Percentiles rank a stretch among this genome's conserved stretches.
Evolutionary conservation across 2,329 filamentous ascomycete species (phyloP).

Genomic region (Pezicula carpinea): DNA sequence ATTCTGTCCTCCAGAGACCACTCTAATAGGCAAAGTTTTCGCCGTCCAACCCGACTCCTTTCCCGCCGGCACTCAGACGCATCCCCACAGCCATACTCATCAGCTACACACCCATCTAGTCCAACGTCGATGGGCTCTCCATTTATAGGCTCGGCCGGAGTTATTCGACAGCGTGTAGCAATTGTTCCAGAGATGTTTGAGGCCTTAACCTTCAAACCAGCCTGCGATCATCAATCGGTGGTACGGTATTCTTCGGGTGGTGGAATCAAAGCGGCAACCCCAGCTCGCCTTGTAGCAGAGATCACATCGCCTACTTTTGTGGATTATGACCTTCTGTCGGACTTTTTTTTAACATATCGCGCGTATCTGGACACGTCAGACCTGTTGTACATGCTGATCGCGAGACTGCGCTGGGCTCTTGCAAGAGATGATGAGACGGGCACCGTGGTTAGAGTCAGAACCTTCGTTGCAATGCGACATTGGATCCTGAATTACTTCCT

Average conservation of each 20-base stretch:
- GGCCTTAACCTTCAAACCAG: conserved; percentile 69
- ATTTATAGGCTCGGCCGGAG: conserved; percentile 7
- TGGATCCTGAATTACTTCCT: conserved; percentile 98
- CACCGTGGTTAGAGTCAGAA: conserved; percentile 89
- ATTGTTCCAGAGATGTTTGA: conserved; percentile 80
- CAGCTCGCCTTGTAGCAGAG: conserved; percentile 85
- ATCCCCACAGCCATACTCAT: conserved; percentile 20
- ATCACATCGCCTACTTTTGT: conserved; percentile 95
- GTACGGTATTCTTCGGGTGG: conserved; percentile 75
- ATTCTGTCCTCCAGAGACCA: conserved; percentile 41
- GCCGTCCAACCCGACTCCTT: conserved; percentile 17
- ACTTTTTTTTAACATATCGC: conserved; percentile 95
- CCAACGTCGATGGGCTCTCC: conserved; percentile 7
- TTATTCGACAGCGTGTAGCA: conserved; percentile 25
- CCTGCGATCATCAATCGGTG: conserved; percentile 71
- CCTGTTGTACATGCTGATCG: conserved; percentile 77
- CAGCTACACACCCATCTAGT: conserved; percentile 7
- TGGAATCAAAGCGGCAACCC: conserved; percentile 83
- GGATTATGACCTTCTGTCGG: conserved; percentile 93
- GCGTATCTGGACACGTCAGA: conserved; percentile 75
- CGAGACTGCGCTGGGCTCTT: conserved; percentile 83
- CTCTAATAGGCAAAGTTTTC: conserved; percentile 15
- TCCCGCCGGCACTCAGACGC: conserved; percentile 28
- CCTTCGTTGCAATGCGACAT: conserved; percentile 90
- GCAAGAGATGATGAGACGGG: conserved; percentile 76